Evolutionary conservation across 768 basidiomycete genomes (phyloP), one percentile per base, ranked within the genome.

Genomic region (Chalciporus piperatus): DNA sequence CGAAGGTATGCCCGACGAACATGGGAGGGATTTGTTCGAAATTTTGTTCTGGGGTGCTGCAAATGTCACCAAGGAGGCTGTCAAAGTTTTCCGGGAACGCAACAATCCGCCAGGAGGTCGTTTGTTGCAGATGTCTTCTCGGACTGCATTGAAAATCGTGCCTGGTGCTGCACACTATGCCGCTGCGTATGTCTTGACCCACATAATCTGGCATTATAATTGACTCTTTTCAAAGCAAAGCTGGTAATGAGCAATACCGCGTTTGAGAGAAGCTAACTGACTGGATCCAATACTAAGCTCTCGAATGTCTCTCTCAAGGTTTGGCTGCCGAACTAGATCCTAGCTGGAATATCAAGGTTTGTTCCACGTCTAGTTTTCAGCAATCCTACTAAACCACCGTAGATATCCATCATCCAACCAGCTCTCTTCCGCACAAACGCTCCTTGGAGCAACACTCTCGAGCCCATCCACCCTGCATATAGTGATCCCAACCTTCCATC

Each of bases 261-360:
- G 25, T 42, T 8, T 17, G 17, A 23, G 20, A n/a, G 9, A 13
- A 17, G 11, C 3, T 25, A 22, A 27, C 42, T 62, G 45, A 51
- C 28, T 47, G 28, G 33, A 22, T 32, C 12, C 19, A 7, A 3
- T 27, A 41, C n/a, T 42, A 52, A 74, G 73, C 74, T 12, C 46
- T 73, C n/a, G 73, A 74, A 48, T 73, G 71, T 17, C 55, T 75
- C 27, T 71, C 67, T 2, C 69, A 76, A 51, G 58, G 74, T 2
- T 54, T 78, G 23, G 61, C 59, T 4, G 57, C 62, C 38, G 77
- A 79, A 51, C 49, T 77, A 3, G 74, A 77, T 41, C 76, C 77
- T 11, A 61, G 27, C 19, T 79, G 77, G 77, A 75, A 77, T 45
- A 76, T 78, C 59, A 76, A 72, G 61, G 77, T 74, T 45, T n/a